Conservation (phyloP, 352 stramenopile genomes). For the Phytophthora pistaciae region DNA sequence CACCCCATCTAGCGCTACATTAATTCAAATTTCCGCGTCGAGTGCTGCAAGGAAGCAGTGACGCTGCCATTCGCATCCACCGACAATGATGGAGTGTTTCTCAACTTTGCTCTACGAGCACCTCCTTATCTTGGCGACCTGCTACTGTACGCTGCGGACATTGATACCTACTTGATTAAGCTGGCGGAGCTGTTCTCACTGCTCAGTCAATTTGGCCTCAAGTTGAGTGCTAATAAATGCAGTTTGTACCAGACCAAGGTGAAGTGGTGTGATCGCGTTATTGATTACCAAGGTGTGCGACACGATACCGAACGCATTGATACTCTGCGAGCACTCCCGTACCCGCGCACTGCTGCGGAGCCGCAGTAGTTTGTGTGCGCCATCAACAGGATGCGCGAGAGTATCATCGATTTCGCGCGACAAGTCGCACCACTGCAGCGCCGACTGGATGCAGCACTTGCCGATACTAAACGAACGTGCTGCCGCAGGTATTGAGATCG, state of each 20-base stretch:
- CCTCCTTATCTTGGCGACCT: neutral
- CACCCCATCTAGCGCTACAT: too few relatives aligned
- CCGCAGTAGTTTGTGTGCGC: constrained; percentile 5
- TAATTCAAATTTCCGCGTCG: too few relatives aligned
- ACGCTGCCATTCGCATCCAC: constrained; percentile 15
- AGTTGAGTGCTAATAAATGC: neutral
- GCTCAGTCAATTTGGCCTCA: neutral
- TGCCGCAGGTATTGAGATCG: neutral
- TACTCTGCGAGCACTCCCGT: neutral
- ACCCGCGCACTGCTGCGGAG: neutral
- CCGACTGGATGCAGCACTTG: neutral
- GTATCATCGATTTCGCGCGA: neutral
- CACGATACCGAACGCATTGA: neutral
- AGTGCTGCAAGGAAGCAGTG: constrained; percentile 20
- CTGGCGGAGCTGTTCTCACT: neutral
- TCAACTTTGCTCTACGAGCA: constrained; percentile 2
- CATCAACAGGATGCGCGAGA: constrained; percentile 1
- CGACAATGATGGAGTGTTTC: constrained; percentile 19
- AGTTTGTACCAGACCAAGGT: neutral
- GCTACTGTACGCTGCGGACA: neutral
- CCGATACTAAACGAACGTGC: neutral
- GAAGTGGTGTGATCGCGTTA: neutral
- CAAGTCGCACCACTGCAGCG: neutral
- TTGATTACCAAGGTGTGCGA: neutral
- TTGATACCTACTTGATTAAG: neutral